Percentiles rank a stretch among this genome's conserved stretches.
phyloP scores from a whole-genome alignment of 805 yeast genomes.

The Jamesozyma gamospora region DNA sequence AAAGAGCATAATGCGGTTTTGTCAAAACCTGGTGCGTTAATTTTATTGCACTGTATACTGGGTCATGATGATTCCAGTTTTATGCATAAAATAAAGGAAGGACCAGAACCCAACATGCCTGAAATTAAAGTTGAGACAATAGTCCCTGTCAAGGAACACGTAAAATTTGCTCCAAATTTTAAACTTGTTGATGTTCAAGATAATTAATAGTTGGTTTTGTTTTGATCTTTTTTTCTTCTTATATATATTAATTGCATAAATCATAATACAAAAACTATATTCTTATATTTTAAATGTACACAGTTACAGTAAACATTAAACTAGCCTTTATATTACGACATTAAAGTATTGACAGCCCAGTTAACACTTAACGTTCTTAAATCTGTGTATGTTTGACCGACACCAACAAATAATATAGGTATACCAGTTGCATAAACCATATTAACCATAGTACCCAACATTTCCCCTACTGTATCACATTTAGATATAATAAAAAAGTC shows the following conservation, averaged over 20 bases:
- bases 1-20: slow-evolving; percentile 72
- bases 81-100: slow-evolving; percentile 38
- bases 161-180: slow-evolving; percentile 54
- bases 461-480: slow-evolving; percentile 95
- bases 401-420: slow-evolving; percentile 91
- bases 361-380: slow-evolving; percentile 80
- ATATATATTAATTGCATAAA: no score
- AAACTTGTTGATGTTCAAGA: slow-evolving; percentile 37
- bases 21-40: slow-evolving; percentile 75
- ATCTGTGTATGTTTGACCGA: slow-evolving; percentile 95
- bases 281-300: not conserved
- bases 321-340: slow-evolving; percentile 36
- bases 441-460: slow-evolving; percentile 93
- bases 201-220: not conserved
- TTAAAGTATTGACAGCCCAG: slow-evolving; percentile 81
- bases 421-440: slow-evolving; percentile 95
- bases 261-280: not conserved
- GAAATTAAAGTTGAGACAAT: slow-evolving; percentile 59
- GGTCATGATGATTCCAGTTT: slow-evolving; percentile 36
- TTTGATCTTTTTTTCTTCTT: no score
- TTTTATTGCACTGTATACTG: slow-evolving; percentile 53
- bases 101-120: slow-evolving; percentile 74
- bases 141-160: slow-evolving; percentile 42
- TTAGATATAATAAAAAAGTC: slow-evolving; percentile 90
- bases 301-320: not conserved